Evolutionary conservation across 371 early-diverging fungal genomes (phyloP), one percentile per base, ranked within the genome.

Genomic region (Syncephalastrum contaminatum): DNA sequence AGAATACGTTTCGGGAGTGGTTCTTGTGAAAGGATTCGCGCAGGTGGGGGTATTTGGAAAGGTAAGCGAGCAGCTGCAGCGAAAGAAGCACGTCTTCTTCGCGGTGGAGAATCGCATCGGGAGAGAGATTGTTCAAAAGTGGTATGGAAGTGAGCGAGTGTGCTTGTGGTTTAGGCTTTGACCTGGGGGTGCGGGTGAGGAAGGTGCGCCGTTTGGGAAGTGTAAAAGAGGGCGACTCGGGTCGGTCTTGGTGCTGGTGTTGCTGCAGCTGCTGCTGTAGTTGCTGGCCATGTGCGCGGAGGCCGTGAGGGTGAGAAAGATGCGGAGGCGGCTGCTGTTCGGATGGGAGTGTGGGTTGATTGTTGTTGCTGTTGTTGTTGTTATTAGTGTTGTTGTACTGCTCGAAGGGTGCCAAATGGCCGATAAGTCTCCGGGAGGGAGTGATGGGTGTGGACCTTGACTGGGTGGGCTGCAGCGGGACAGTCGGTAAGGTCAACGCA

Each of bases 1-100:
- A 76, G 66, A 90, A 89, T 16, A 90, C 86, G 45, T 88, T 86
- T 39, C 63, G 70, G 7, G 62, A 60, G 54, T 82, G 60, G 47
- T 75, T 66, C 40, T 69, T 62, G 75, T 91, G 85, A 62, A 93
- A 74, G 41, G 80, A 64, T n/a, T 72, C 72, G 8, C 90, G 83
- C 43, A 89, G 70, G 25, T 79, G 73, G 30, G 88, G 81, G 74
- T 92, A 88, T 68, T 94, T 94, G 46, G 87, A 85, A 21, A 93
- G 81, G 56, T 89, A 90, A 45, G 92, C 93, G 19, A 92, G 77
- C 13, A 94, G 79, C 70, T 93, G 91, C 55, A 90, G 78, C 1
- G 91, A 85, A 25, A 90, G 76, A 27, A 92, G 75, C 39, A 93
- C 87, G 56, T 94, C 91, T 52, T 90, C 89, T 56, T 86, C 87